Evolutionary conservation across 345 rosid species (phyloP).

Genomic region (Syzygium oleosum): DNA sequence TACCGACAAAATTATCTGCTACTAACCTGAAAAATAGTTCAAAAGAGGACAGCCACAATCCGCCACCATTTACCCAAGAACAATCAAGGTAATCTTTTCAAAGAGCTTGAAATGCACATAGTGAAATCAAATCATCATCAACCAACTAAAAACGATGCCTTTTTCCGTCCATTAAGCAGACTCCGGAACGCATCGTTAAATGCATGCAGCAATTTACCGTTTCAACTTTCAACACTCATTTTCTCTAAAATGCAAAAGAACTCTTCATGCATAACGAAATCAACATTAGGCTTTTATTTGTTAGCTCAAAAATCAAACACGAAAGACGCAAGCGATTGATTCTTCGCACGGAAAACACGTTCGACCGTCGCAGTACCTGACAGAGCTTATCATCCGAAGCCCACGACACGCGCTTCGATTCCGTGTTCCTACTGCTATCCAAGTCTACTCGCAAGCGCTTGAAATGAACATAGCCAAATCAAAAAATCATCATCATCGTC

Average conservation of each 20-base stretch:
- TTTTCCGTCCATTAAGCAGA: background rate
- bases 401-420: background rate
- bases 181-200: background rate
- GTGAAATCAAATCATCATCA: background rate
- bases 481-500: too few species aligned
- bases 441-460: too few species aligned
- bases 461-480: too few species aligned
- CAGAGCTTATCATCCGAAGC: constrained; percentile 38
- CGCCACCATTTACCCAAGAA: background rate
- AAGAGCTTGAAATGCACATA: background rate
- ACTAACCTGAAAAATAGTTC: background rate
- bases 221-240: background rate
- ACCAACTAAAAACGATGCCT: background rate
- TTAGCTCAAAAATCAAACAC: background rate
- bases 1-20: background rate
- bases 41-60: background rate
- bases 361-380: constrained; percentile 33
- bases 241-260: background rate
- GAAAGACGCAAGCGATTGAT: background rate
- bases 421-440: background rate
- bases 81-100: background rate
- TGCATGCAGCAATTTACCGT: background rate
- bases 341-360: background rate
- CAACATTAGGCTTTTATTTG: background rate
- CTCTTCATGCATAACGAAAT: background rate